Base-by-base conservation (phyloP, 2,329 filamentous ascomycete species). In the Lachnellula occidentalis region DNA sequence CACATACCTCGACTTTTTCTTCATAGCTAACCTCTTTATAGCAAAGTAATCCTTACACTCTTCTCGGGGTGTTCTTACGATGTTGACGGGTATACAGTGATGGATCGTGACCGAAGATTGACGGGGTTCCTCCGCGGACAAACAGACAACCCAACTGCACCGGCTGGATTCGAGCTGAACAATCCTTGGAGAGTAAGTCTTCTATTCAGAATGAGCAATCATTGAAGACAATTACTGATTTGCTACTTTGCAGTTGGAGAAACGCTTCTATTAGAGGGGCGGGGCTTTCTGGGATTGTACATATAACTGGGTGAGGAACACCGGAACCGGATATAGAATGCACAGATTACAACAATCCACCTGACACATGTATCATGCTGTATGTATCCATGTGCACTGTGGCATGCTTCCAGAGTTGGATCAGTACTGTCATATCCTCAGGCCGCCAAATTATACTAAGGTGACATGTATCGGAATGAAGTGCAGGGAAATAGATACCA, bases 181-280 rank as follows among this genome's bases (percentile, higher is more conserved):
- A 73, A 72, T 54, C 68, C 69, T 51, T 74, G 72, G 72, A 72
- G 68, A 62, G 72, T 74, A 67, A 34, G 68, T 65, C 14, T n/a
- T 45, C 43, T 15, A 58, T 39, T 37, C 42, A 11, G 11, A 17
- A n/a, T 17, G 4, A 17, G 27, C 12, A 9, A 19, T 21, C 42
- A 39, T n/a, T 50, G 14, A 24, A 22, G 34, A 14, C 12, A n/a
- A 24, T 34, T 34, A n/a, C 34, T 41, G 7, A 19, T 14, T 17
- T 46, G 15, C 9, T 52, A 31, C 45, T 17, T 27, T 14, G 51
- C 49, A 69, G 67, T 58, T 65, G 45, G 67, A 69, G 60, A 67
- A 63, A 41, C 65, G 67, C 21, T 50, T 37, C 34, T 22, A 21
- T 24, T 56, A n/a, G 11, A 37, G 46, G 46, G 46, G 21, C 17